Base-by-base conservation (phyloP, 257 asterid genomes). In the Parsonsia alboflavescens region DNA sequence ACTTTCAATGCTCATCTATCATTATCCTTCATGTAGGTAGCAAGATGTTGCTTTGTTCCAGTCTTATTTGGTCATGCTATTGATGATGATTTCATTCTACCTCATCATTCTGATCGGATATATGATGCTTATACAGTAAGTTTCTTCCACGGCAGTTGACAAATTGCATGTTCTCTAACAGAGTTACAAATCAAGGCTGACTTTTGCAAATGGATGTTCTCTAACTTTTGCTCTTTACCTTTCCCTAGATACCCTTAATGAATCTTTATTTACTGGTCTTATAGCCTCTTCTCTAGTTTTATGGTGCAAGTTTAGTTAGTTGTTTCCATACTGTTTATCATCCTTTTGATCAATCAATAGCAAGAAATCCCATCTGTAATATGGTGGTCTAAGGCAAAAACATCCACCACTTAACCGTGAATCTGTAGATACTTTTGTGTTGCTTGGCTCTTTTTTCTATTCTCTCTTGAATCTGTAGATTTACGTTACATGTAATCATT, bases 71-170 rank as follows among this genome's bases (percentile, higher is more conserved):
- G 98, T 75, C 98, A 93, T 81, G 97, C 90, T 42, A 82, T 80
- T 56, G 98, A 89, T 2, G 98, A 93, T 71, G 97, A 93, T 82
- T 93, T 93, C 86, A 91, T 93, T 79, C 91, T 82, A 64, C 98
- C 98, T 76, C 97, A 89, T 87, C 98, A 93, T 75, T 91, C 98
- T 73, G 98, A 93, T 81, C 88, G 89, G 39, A 83, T 93, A 71
- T 88, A 76, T 77, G 91, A 90, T 46, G 94, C 91, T 70, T 93
- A 91, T 84, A 86, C 84, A 93, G 98, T 93, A 88, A 80, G 45
- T 73, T 50, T 74, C 72, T 72, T 78, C 44, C 44, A 62, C 30
- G 24, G 19, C 54, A 39, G 45, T 61, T 21, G 42, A 26, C 13
- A 22, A 62, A 39, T 26, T 41, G 9, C 22, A 24, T 17, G 41